These are phyloP conservation scores for Saccharomycopsis microspora DNA, from an alignment of 805 yeast genomes.

Conservation along the genomic window DNA sequence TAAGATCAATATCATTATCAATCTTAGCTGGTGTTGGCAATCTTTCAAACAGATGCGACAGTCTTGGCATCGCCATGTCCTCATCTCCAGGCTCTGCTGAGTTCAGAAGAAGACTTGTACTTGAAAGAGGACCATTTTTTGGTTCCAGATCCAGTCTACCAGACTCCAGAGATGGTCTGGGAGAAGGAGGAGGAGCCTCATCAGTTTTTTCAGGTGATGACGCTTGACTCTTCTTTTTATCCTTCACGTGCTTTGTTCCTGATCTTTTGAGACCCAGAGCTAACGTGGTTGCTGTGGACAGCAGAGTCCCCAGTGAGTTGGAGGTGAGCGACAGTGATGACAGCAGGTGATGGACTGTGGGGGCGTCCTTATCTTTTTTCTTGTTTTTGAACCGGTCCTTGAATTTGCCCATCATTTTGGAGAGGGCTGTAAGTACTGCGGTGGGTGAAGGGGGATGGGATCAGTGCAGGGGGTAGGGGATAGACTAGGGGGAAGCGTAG, in stretches of 20 bases:
- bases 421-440: not conserved
- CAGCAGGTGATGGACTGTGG: not conserved
- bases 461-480: too few relatives aligned
- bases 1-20: slow-evolving; percentile 65
- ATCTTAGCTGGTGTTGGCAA: slow-evolving; percentile 55
- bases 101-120: slow-evolving; percentile 8
- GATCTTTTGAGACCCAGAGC: slow-evolving; percentile 13
- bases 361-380: slow-evolving; percentile 10
- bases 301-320: not conserved
- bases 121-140: slow-evolving; percentile 7
- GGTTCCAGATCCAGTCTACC: not conserved
- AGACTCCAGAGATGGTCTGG: slow-evolving; percentile 6
- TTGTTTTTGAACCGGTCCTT: slow-evolving; percentile 16
- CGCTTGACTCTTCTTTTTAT: slow-evolving; percentile 10
- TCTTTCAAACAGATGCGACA: slow-evolving; percentile 44
- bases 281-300: not conserved
- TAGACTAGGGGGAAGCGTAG: not conserved
- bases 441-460: too few relatives aligned
- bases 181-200: not conserved
- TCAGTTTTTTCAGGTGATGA: not conserved
- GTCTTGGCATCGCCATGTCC: slow-evolving; percentile 25
- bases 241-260: slow-evolving; percentile 15
- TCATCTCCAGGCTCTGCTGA: slow-evolving; percentile 4
- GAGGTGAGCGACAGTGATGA: not conserved
- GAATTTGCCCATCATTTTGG: slow-evolving; percentile 17